Evolutionary conservation across 2,329 filamentous ascomycete species (phyloP).

Genomic region (Alternaria conjuncta): DNA sequence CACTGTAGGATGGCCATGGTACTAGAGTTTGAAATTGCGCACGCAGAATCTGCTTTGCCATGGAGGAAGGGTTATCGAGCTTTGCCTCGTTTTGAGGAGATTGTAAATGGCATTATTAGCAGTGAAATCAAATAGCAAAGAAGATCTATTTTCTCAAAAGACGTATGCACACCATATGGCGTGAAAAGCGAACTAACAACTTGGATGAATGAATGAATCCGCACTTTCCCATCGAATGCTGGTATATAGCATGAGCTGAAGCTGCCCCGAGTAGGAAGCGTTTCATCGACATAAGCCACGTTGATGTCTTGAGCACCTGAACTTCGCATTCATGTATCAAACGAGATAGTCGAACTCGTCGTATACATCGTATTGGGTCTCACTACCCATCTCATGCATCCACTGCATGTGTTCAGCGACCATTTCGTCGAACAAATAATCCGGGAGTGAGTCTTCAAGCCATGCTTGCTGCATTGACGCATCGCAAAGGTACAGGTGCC

Average conservation of each 20-base stretch:
- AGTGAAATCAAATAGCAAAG: background rate
- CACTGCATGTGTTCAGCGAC: conserved; percentile 7
- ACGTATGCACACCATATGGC: background rate
- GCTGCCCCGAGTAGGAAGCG: background rate
- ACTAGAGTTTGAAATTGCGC: background rate
- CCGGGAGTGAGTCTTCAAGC: background rate
- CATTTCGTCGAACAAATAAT: conserved; percentile 7
- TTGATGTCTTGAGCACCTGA: background rate
- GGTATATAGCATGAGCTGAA: background rate
- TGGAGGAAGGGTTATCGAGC: background rate
- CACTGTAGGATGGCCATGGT: background rate
- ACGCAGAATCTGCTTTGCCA: background rate
- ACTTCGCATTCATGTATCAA: background rate
- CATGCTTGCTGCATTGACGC: background rate
- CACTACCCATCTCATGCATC: conserved; percentile 6
- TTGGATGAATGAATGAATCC: background rate
- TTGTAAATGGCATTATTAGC: background rate
- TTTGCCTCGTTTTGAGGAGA: background rate
- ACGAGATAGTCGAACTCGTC: background rate
- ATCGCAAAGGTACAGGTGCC: background rate
- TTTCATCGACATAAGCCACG: background rate
- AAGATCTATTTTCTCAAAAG: background rate
- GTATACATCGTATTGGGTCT: background rate
- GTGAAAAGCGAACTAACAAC: background rate
- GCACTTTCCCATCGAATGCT: background rate